Conservation (phyloP, 108 stramenopile species). For the Nitzschia sp. region DNA sequence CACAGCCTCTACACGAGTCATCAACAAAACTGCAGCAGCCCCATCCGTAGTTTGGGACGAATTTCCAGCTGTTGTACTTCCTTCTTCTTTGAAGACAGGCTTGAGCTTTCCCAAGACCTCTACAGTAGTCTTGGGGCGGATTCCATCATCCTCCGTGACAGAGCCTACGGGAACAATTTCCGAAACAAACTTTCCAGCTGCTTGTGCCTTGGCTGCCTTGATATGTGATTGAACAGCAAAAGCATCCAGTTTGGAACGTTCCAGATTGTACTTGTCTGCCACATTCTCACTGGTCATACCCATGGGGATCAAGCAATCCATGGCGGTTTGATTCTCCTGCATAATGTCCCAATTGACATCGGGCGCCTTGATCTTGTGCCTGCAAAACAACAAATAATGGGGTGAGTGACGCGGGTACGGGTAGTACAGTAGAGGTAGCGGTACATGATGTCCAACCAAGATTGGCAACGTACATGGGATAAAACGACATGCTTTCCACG, state of each 20-base stretch:
- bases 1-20: conserved; percentile 74
- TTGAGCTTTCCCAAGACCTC: conserved; percentile 72
- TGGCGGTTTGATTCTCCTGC: conserved; percentile 47
- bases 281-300: conserved; percentile 96
- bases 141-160: conserved; percentile 89
- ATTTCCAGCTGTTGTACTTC: conserved; percentile 93
- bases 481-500: conserved; percentile 87
- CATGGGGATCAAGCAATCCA: conserved; percentile 95
- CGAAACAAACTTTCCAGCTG: conserved; percentile 67
- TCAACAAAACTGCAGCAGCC: conserved; percentile 91
- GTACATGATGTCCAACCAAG: no score
- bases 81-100: conserved; percentile 83
- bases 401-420: background rate
- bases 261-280: conserved; percentile 63
- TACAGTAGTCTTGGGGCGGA: conserved; percentile 75
- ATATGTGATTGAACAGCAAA: conserved; percentile 86
- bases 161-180: conserved; percentile 88
- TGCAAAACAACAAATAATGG: conserved; percentile 1
- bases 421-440: conserved; percentile 2
- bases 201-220: conserved; percentile 82
- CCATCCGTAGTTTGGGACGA: conserved; percentile 93
- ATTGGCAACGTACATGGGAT: conserved; percentile 68
- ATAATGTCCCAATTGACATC: conserved; percentile 78
- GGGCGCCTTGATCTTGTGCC: conserved; percentile 47
- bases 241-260: conserved; percentile 75